Evolutionary conservation across 148 eudicot species (phyloP), one percentile per base, ranked within the genome.

Genomic region (Silene uniflora): DNA sequence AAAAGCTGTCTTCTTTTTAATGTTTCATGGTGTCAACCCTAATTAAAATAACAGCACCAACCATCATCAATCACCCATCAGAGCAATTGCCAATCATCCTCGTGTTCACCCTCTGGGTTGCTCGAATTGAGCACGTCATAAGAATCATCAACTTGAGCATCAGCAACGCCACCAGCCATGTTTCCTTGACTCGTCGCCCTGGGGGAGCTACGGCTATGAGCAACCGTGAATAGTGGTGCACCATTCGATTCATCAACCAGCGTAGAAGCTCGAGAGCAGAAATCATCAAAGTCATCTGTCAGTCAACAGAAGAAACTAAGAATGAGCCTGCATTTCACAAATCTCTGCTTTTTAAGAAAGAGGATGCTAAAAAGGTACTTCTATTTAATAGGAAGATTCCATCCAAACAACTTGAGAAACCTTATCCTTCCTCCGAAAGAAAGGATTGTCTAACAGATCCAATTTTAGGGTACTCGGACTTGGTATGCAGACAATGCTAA

Each of bases 1-100:
- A 52, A 14, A 16, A 10, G 56, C 16, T 52, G 1, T 52, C 56
- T 52, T 29, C 1, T 27, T 70, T 47, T 32, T 13, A 21, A 44
- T 67, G 22, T 39, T 14, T 35, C 70, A 67, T 10, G 0, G 55
- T 42, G 56, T 70, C 72, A 80, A 42, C 64, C 63, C 62, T 24
- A n/a, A 56, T 16, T 46, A 65, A 67, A 22, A n/a, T 81, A 58
- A 44, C 58, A 60, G n/a, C 44, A 35, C 46, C 73, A 18, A 16
- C 11, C 70, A 27, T 7, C 71, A 27, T 7, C 71, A 16, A 19
- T 65, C 39, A 55, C 29, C 32, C 32, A 54, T 92, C 85, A 92
- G 49, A 92, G 92, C 25, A 90, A 81, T 80, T 92, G 94, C 97
- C 97, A 92, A 55, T 92, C 97, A 76, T 92, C 97, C 81, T 91